These are phyloP conservation scores for Rhizopus arrhizus DNA, from an alignment of 371 early-diverging fungal species.

Conservation along the genomic window DNA sequence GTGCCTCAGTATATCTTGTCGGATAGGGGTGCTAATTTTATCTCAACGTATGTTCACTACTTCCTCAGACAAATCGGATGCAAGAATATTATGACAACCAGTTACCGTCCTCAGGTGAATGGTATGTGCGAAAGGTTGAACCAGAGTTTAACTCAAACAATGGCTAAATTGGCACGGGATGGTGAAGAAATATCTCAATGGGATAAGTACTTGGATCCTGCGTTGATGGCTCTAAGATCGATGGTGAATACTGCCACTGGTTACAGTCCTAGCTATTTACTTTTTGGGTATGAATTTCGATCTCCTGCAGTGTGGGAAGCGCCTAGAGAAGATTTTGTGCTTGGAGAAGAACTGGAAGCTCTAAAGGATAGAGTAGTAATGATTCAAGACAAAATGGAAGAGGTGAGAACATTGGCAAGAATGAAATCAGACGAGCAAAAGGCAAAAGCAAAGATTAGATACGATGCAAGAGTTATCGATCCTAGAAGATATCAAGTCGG, in stretches of 20 bases:
- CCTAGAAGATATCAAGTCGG: conserved; percentile 11
- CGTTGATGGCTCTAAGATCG: conserved; percentile 18
- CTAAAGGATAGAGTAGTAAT: conserved; percentile 1
- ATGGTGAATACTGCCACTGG: conserved; percentile 25
- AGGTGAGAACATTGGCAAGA: conserved; percentile 2
- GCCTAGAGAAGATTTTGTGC: conserved; percentile 20
- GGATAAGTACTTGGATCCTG: conserved; percentile 17
- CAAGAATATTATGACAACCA: conserved; percentile 22
- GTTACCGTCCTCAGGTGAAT: conserved; percentile 37
- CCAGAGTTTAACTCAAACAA: conserved; percentile 8
- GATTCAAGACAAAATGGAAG: neutral
- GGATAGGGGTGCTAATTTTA: conserved; percentile 34
- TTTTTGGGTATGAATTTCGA: conserved; percentile 27
- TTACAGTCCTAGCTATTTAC: conserved; percentile 16
- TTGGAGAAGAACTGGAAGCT: conserved; percentile 18
- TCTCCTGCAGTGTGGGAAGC: conserved; percentile 27
- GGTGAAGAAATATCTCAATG: neutral
- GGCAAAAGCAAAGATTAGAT: conserved; percentile 8
- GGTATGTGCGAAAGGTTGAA: conserved; percentile 44
- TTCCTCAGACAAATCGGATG: conserved; percentile 18
- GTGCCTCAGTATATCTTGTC: conserved; percentile 19
- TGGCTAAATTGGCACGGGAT: conserved; percentile 22
- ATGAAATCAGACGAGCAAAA: conserved; percentile 2
- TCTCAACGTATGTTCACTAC: conserved; percentile 9
- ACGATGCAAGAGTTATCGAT: conserved; percentile 6